Conservation (phyloP, 164 flowering plant genomes). For the Cinnamomum chago region DNA sequence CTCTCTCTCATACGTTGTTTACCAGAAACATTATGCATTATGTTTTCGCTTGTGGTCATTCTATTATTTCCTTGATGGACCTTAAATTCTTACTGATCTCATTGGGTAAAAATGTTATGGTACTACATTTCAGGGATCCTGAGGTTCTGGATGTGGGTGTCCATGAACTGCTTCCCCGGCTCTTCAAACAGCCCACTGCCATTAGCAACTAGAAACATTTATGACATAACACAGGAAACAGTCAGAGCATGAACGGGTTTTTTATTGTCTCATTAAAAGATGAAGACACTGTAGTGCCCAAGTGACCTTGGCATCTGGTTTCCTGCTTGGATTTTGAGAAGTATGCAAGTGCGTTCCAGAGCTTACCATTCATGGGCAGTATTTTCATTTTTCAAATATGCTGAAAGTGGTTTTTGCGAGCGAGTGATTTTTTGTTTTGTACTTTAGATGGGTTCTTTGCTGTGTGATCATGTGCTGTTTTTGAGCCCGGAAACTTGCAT, state of each 20-base stretch:
- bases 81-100: neutral
- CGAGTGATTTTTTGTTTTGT: neutral
- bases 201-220: slow-evolving; percentile 12
- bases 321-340: neutral
- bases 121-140: slow-evolving; percentile 57
- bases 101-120: neutral
- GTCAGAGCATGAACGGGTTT: neutral
- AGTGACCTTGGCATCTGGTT: neutral
- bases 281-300: neutral
- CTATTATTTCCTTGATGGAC: neutral
- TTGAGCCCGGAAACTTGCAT: too few relatives aligned
- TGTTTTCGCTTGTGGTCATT: neutral
- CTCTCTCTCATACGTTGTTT: neutral
- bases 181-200: slow-evolving; percentile 43
- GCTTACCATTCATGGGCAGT: neutral
- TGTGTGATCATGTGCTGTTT: neutral
- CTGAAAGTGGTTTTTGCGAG: neutral
- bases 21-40: neutral
- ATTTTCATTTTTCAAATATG: neutral
- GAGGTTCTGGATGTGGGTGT: slow-evolving; percentile 56
- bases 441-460: neutral
- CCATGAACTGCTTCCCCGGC: slow-evolving; percentile 77
- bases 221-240: neutral
- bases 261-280: neutral
- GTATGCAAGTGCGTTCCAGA: neutral